Conservation (phyloP, 106 monocot species). For the Vanilla planifolia region DNA sequence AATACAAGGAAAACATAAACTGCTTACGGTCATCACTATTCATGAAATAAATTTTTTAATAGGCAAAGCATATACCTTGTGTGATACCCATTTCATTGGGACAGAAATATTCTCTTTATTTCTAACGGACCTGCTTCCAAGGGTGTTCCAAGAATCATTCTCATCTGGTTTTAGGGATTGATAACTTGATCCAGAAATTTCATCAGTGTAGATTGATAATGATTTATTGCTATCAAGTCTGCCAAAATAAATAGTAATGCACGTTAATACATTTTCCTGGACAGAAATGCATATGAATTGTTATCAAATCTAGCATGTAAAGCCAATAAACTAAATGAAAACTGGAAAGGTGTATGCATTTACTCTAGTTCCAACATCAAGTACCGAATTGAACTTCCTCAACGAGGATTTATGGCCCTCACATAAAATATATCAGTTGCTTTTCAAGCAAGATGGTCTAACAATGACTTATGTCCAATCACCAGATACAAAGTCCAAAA, state of each 20-base stretch:
- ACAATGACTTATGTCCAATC: background rate
- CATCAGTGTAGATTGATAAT: conserved; percentile 65
- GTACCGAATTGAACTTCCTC: no score
- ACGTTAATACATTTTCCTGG: background rate
- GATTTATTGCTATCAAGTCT: conserved; percentile 47
- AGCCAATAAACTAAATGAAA: conserved; percentile 1
- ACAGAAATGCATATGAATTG: background rate
- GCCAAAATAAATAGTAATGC: background rate
- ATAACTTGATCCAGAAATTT: conserved; percentile 18
- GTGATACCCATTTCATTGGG: conserved; percentile 69
- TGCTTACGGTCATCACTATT: background rate
- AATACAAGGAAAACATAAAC: conserved; percentile 1
- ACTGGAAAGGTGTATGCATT: background rate
- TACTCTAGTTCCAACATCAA: no score
- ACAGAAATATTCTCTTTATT: conserved; percentile 82
- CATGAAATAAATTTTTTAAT: background rate
- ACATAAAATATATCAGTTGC: no score
- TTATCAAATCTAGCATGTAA: background rate
- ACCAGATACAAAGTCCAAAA: no score
- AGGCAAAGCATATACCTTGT: conserved; percentile 46
- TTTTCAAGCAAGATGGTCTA: background rate
- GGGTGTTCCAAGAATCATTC: conserved; percentile 49
- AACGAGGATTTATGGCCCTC: no score
- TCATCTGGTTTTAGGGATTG: conserved; percentile 16
- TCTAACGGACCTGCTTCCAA: conserved; percentile 53